A percentile compares a stretch with the other conserved stretches of the same genome.
Evolutionary conservation across 805 yeast species (phyloP).

Genomic region (Isabelozyma rhagii): DNA sequence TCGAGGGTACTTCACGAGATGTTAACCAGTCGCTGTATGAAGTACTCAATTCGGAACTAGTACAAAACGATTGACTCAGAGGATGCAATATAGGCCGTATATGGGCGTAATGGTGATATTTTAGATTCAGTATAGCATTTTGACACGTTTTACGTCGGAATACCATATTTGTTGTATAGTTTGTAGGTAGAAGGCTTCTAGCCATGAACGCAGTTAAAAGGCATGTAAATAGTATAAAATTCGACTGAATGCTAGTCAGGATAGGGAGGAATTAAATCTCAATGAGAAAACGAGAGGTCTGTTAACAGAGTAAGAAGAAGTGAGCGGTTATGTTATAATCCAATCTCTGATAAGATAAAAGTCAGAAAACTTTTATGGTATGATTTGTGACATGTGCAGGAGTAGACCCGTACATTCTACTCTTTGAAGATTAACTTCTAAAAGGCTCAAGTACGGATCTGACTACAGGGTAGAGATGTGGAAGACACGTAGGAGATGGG

Average conservation of each 20-base stretch:
- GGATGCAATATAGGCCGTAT: slow-evolving; percentile 9
- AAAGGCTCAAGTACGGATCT: too few relatives aligned
- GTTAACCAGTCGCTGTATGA: slow-evolving; percentile 16
- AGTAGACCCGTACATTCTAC: not conserved
- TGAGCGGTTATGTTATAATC: not conserved
- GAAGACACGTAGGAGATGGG: too few relatives aligned
- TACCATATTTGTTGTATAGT: not conserved
- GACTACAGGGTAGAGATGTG: too few relatives aligned
- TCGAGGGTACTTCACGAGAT: slow-evolving; percentile 8
- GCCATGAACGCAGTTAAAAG: not conserved
- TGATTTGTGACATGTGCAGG: not conserved
- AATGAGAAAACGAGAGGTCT: not conserved
- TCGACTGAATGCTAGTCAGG: not conserved
- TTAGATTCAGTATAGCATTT: slow-evolving; percentile 11
- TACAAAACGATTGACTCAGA: slow-evolving; percentile 14
- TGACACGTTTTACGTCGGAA: slow-evolving; percentile 15
- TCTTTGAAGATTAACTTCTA: not conserved
- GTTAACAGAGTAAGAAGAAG: not conserved
- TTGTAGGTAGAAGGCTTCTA: not conserved
- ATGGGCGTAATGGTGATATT: slow-evolving; percentile 5
- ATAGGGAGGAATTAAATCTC: not conserved
- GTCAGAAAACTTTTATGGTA: not conserved
- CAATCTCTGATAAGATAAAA: not conserved
- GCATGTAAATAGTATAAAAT: not conserved
- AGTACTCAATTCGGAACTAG: slow-evolving; percentile 14